Base-by-base conservation (phyloP, 2,329 filamentous ascomycete genomes). In the Fusarium proliferatum region DNA sequence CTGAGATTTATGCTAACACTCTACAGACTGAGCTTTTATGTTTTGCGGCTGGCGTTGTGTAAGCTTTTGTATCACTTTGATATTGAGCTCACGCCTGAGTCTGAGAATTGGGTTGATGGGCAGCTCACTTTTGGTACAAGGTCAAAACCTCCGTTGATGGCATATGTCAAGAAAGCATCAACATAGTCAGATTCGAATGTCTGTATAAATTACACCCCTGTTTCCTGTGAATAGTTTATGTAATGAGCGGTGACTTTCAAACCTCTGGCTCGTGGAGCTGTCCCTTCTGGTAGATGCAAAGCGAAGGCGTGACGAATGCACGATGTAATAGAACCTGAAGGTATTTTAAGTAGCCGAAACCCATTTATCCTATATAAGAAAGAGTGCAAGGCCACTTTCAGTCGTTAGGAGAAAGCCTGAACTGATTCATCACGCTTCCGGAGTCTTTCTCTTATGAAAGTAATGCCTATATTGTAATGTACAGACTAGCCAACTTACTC, bases 381-480 rank as follows among this genome's bases (percentile, higher is more conserved):
- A 23, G 19, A 19, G 17, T 46, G 17, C 10, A 19, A 13, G 7
- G 23, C 9, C 17, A 19, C 16, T 12, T 8, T 45, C 2, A 12
- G 10, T 12, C 2, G 6, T 41, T 41, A n/a, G 26, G 12, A 41
- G 10, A 3, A 45, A 26, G 0, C 26, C 23, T 45, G 7, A 15
- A 19, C 13, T 11, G 19, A 17, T 4, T n/a, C 6, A 8, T 4
- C 9, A 30, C 11, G 28, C 9, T 16, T 9, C 7, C 4, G 4
- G 28, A 30, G 2, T 4, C 9, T 30, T n/a, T 19, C 9, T 8
- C 4, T 11, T 19, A 21, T 16, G 19, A 21, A 6, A 16, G 13
- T 16, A 5, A n/a, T 9, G 12, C 15, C n/a, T n/a, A 0, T n/a
- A 33, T 49, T 26, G 26, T 0, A 33, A 3, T 6, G 8, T 8